These are phyloP conservation scores for Mortierella claussenii DNA, from an alignment of 192 early-diverging fungal species.

Conservation along the genomic window DNA sequence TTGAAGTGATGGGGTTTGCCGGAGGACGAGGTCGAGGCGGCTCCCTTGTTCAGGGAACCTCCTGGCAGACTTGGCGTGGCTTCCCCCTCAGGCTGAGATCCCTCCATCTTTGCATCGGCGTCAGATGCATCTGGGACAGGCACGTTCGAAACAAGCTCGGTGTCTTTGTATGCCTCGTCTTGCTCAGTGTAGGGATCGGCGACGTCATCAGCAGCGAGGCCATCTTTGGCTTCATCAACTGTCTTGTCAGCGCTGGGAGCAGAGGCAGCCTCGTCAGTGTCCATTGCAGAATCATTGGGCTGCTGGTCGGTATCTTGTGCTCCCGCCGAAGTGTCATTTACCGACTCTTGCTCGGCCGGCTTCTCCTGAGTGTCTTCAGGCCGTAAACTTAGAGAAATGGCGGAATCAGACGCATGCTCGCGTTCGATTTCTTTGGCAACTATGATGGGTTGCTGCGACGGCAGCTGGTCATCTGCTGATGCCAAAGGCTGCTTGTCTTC, in stretches of 20 bases:
- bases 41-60: slow-evolving; percentile 3
- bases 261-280: slow-evolving; percentile 10
- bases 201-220: not conserved
- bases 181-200: slow-evolving; percentile 28
- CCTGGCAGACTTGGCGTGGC: no score
- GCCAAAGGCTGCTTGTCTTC: slow-evolving; percentile 1
- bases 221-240: not conserved
- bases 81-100: no score
- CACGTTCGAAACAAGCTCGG: slow-evolving; percentile 11
- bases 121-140: slow-evolving; percentile 14
- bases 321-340: not conserved
- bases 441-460: not conserved
- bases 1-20: not conserved
- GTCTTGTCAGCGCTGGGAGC: not conserved
- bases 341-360: not conserved
- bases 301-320: slow-evolving; percentile 1
- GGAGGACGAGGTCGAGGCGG: not conserved
- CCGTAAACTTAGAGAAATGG: slow-evolving; percentile 3
- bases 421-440: slow-evolving; percentile 2
- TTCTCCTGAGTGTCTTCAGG: not conserved
- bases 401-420: slow-evolving; percentile 14
- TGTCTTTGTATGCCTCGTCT: slow-evolving; percentile 24
- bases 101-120: not conserved
- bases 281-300: slow-evolving; percentile 10
- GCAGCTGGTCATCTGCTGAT: slow-evolving; percentile 3